A percentile compares a stretch with the other conserved stretches of the same genome.
Conservation (phyloP, 2,329 filamentous ascomycete species). For the Aspergillus cejpii region DNA sequence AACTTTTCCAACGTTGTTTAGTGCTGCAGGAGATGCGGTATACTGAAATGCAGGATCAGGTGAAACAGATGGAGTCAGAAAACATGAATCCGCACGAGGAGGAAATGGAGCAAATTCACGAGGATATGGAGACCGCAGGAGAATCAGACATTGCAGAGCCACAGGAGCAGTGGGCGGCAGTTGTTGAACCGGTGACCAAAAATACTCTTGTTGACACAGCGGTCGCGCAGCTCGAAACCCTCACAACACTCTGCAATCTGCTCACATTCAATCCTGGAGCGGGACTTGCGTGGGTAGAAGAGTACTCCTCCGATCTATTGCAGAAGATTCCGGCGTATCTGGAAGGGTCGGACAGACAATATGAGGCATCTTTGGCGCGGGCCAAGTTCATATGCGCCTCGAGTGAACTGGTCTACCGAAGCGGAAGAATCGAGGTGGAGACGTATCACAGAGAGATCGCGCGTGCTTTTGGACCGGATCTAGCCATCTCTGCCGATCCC, state of each 20-base stretch:
- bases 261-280: slow-evolving; percentile 38
- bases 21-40: slow-evolving; percentile 47
- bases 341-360: slow-evolving; percentile 38
- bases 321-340: slow-evolving; percentile 51
- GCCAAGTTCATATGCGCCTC: slow-evolving; percentile 53
- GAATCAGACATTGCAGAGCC: slow-evolving; percentile 22
- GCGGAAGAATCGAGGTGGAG: slow-evolving; percentile 43
- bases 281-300: slow-evolving; percentile 52
- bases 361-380: slow-evolving; percentile 50
- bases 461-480: slow-evolving; percentile 36
- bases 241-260: slow-evolving; percentile 48
- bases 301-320: slow-evolving; percentile 49
- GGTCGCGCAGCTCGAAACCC: slow-evolving; percentile 55
- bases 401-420: slow-evolving; percentile 52
- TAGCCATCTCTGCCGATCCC: slow-evolving; percentile 41
- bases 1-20: slow-evolving; percentile 54
- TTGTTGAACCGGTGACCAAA: slow-evolving; percentile 61
- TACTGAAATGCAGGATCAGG: slow-evolving; percentile 42
- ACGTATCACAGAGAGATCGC: slow-evolving; percentile 48
- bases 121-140: slow-evolving; percentile 8
- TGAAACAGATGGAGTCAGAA: slow-evolving; percentile 33
- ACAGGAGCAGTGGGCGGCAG: slow-evolving; percentile 57
- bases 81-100: slow-evolving; percentile 13
- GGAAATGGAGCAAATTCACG: slow-evolving; percentile 10
- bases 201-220: slow-evolving; percentile 62